A percentile compares a stretch with the other conserved stretches of the same genome.
Conservation (phyloP, 2,329 filamentous ascomycete species). For the Arthrobotrys iridis region DNA sequence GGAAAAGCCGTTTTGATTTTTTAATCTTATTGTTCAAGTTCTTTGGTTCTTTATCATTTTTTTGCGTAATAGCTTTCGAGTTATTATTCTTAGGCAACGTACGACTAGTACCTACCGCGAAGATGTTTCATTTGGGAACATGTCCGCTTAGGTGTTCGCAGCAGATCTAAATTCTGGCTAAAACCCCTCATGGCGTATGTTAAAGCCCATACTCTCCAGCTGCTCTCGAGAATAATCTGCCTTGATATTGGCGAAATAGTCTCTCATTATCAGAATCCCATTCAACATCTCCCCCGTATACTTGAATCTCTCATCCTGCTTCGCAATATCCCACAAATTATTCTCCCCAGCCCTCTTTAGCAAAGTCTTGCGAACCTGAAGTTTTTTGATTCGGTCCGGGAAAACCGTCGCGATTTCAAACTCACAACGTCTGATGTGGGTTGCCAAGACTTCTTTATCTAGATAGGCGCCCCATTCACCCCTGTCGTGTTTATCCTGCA, state of each 20-base stretch:
- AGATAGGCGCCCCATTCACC: neutral
- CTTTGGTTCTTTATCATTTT: no score
- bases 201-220: neutral
- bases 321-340: constrained; percentile 40
- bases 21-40: no score
- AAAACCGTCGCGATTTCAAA: neutral
- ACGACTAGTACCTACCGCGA: no score
- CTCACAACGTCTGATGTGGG: neutral
- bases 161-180: no score
- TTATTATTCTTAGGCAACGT: no score
- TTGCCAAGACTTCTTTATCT: neutral
- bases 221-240: neutral
- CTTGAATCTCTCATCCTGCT: constrained; percentile 13
- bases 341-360: constrained; percentile 23
- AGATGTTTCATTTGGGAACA: no score
- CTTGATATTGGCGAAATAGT: constrained; percentile 4
- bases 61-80: no score
- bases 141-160: no score
- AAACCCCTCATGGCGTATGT: neutral
- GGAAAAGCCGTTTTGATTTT: no score
- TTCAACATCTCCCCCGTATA: constrained; percentile 25
- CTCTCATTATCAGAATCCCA: constrained; percentile 14
- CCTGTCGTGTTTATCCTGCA: neutral
- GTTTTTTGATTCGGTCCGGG: neutral
- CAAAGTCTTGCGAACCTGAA: constrained; percentile 16